Evolutionary conservation across 768 basidiomycete species (phyloP).

Genomic region (Lactifluus rugatus): DNA sequence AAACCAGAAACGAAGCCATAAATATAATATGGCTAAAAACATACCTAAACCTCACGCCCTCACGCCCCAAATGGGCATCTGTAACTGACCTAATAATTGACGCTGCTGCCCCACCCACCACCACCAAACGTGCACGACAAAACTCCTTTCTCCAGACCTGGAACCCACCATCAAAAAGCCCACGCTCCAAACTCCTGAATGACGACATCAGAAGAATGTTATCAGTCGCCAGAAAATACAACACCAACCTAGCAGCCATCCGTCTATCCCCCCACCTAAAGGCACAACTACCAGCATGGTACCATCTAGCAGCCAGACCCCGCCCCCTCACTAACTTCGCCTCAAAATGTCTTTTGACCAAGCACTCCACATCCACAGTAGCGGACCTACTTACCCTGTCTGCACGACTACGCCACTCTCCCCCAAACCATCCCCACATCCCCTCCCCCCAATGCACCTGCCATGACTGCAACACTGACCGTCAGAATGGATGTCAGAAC

Average conservation of each 20-base stretch:
- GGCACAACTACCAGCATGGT: slow-evolving; percentile 15
- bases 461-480: too few relatives aligned
- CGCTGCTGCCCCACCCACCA: background rate
- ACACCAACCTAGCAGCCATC: background rate
- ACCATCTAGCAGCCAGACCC: background rate
- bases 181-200: background rate
- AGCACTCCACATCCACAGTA: too few relatives aligned
- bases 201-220: slow-evolving; percentile 2
- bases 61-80: slow-evolving; percentile 16
- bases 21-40: slow-evolving; percentile 15
- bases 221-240: background rate
- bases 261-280: background rate
- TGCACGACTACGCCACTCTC: too few relatives aligned
- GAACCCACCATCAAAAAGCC: background rate
- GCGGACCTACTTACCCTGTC: too few relatives aligned
- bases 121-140: rapidly evolving
- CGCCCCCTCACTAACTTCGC: too few relatives aligned
- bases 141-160: slow-evolving; percentile 16
- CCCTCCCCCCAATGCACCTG: too few relatives aligned
- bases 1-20: slow-evolving; percentile 7
- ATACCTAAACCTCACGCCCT: background rate
- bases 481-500: too few relatives aligned
- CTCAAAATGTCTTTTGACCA: too few relatives aligned
- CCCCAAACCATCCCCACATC: too few relatives aligned
- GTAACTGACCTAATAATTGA: background rate